Percentiles rank a stretch among this genome's conserved stretches.
phyloP scores from a whole-genome alignment of 805 yeast species.

The Saccharomyces mikatae region DNA sequence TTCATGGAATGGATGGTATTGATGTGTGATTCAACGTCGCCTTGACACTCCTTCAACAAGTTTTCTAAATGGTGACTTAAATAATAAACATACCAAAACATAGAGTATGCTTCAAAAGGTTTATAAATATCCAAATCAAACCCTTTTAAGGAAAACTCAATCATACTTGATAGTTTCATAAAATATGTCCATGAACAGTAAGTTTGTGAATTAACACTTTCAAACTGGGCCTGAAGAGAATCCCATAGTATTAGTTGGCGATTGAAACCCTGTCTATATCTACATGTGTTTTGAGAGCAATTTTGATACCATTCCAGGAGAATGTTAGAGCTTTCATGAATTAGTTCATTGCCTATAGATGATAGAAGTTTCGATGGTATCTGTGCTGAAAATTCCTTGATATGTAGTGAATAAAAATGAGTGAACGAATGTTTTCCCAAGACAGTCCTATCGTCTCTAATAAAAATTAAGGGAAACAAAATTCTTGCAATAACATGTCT shows the following conservation, averaged over 20 bases:
- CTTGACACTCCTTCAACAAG: constrained; percentile 31
- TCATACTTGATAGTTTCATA: constrained; percentile 62
- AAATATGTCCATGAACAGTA: constrained; percentile 62
- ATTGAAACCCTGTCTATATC: constrained; percentile 71
- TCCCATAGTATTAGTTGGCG: constrained; percentile 60
- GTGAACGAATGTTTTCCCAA: constrained; percentile 41
- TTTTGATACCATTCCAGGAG: constrained; percentile 38
- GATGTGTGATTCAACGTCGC: constrained; percentile 30
- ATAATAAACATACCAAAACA: constrained; percentile 61
- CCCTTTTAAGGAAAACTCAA: constrained; percentile 63
- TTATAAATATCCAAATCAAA: constrained; percentile 68
- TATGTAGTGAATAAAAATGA: constrained; percentile 34
- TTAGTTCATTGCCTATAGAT: constrained; percentile 7
- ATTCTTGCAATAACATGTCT: constrained; percentile 49
- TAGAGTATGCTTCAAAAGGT: constrained; percentile 56
- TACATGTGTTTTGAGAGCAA: constrained; percentile 59
- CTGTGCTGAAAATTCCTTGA: constrained; percentile 33
- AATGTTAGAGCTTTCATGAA: constrained; percentile 42
- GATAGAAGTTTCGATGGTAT: constrained; percentile 3
- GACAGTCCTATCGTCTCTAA: constrained; percentile 54
- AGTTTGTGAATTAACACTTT: constrained; percentile 48
- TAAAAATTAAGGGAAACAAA: constrained; percentile 49
- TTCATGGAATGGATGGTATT: constrained; percentile 28
- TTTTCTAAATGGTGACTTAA: constrained; percentile 43
- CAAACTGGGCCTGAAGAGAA: constrained; percentile 68